phyloP scores from a whole-genome alignment of 495 filamentous ascomycete species.

The Beverwykella pulmonaria region DNA sequence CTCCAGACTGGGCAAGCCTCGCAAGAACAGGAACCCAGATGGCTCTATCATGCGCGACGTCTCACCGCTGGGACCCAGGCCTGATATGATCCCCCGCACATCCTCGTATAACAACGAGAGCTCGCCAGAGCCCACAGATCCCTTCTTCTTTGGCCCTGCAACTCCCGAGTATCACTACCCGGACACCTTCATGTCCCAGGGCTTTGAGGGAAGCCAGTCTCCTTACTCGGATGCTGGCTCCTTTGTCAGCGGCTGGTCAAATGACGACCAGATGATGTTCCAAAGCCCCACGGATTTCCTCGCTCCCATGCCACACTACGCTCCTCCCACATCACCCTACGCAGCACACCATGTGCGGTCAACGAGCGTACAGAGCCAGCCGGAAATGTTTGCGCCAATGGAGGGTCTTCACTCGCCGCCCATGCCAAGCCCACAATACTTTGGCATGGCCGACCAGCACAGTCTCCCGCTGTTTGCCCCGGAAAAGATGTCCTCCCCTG shows the following conservation, averaged over 20 bases:
- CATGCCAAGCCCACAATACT: slow-evolving; percentile 28
- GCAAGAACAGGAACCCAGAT: slow-evolving; percentile 37
- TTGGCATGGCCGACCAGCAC: slow-evolving; percentile 22
- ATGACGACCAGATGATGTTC: slow-evolving; percentile 34
- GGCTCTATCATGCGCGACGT: slow-evolving; percentile 34
- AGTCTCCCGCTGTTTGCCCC: slow-evolving; percentile 9
- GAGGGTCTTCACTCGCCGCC: slow-evolving; percentile 26
- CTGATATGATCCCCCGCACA: slow-evolving; percentile 35
- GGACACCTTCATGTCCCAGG: slow-evolving; percentile 31
- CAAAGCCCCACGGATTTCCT: slow-evolving; percentile 28
- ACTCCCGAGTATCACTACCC: slow-evolving; percentile 36
- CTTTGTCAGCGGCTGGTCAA: slow-evolving; percentile 28
- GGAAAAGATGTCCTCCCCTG: slow-evolving; percentile 28
- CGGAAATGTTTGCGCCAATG: slow-evolving; percentile 28
- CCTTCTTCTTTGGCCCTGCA: slow-evolving; percentile 34
- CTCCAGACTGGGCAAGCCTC: slow-evolving; percentile 33
- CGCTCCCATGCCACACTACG: slow-evolving; percentile 22
- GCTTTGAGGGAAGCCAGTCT: slow-evolving; percentile 34
- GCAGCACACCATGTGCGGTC: slow-evolving; percentile 15
- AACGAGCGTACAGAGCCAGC: slow-evolving; percentile 32
- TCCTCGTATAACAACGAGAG: slow-evolving; percentile 27
- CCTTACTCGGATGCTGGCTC: slow-evolving; percentile 32
- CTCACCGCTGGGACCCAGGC: slow-evolving; percentile 21
- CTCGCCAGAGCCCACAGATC: slow-evolving; percentile 35
- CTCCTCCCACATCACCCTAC: slow-evolving; percentile 9